Conservation (phyloP, 768 basidiomycete genomes). For the Galerina marginata region DNA sequence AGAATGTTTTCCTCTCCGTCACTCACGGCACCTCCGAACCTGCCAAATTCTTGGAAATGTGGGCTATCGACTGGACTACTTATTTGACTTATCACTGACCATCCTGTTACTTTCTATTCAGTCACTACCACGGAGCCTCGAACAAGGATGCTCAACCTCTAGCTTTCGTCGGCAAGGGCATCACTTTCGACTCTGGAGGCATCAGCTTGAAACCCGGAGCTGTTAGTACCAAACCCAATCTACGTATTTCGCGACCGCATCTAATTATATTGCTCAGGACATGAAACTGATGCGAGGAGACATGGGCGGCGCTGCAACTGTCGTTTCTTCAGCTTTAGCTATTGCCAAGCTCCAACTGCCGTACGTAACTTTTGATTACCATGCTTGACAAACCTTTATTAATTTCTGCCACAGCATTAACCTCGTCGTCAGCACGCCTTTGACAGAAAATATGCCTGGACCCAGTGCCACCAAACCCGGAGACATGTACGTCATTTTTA, state of each 20-base stretch:
- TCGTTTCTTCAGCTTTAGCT: slow-evolving; percentile 73
- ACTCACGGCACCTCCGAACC: slow-evolving; percentile 83
- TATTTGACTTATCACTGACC: background rate
- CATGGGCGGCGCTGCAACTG: slow-evolving; percentile 89
- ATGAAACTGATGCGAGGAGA: slow-evolving; percentile 90
- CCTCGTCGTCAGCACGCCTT: slow-evolving; percentile 71
- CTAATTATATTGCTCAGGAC: slow-evolving; percentile 40
- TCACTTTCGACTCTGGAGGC: slow-evolving; percentile 90
- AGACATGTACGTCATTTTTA: slow-evolving; percentile 62
- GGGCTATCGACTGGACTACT: slow-evolving; percentile 15
- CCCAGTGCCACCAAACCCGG: slow-evolving; percentile 79
- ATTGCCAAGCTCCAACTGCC: slow-evolving; percentile 84
- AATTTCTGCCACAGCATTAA: slow-evolving; percentile 59
- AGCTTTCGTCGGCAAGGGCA: slow-evolving; percentile 85
- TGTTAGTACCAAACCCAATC: slow-evolving; percentile 43
- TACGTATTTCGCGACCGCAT: background rate
- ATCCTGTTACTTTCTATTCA: slow-evolving; percentile 28
- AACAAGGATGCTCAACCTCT: slow-evolving; percentile 62
- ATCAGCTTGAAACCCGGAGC: slow-evolving; percentile 82
- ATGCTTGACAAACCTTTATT: background rate
- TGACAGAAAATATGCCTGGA: slow-evolving; percentile 89
- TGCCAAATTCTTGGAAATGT: slow-evolving; percentile 89
- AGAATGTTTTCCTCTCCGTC: slow-evolving; percentile 88
- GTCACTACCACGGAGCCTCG: slow-evolving; percentile 82
- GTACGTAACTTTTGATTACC: slow-evolving; percentile 44